phyloP scores from a whole-genome alignment of 140 eudicot species.

The Oenanthe javanica region DNA sequence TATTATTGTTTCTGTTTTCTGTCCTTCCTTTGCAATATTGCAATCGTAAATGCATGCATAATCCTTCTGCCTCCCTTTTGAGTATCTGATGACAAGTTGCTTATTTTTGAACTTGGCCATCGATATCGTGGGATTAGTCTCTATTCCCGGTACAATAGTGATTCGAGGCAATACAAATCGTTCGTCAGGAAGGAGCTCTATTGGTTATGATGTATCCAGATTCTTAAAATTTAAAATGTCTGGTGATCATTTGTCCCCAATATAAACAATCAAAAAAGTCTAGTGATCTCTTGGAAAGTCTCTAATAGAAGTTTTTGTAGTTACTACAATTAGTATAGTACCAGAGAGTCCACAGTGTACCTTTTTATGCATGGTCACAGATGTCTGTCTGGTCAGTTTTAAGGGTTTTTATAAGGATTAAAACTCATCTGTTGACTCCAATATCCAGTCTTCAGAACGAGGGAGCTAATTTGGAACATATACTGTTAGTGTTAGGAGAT shows the following conservation, averaged over 20 bases:
- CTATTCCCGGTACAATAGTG: neutral
- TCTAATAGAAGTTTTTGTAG: neutral
- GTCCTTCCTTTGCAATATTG: neutral
- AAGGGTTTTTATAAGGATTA: neutral
- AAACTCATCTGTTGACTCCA: neutral
- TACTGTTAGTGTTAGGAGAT: neutral
- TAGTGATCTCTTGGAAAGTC: neutral
- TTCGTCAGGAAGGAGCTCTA: neutral
- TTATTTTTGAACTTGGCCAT: neutral
- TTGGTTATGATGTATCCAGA: neutral
- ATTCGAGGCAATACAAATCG: neutral
- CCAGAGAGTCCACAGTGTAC: neutral
- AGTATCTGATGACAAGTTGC: neutral
- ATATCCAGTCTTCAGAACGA: neutral
- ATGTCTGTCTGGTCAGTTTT: neutral
- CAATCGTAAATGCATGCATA: neutral
- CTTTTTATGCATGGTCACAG: neutral
- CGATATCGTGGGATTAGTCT: neutral
- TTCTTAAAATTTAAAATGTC: neutral
- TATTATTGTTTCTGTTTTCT: neutral
- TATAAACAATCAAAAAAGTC: neutral
- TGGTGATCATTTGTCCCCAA: neutral
- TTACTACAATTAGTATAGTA: neutral
- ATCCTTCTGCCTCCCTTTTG: neutral
- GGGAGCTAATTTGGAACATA: neutral